A percentile compares a stretch with the other conserved stretches of the same genome.
Conservation (phyloP, 768 basidiomycete genomes). For the Hortiboletus campestris region DNA sequence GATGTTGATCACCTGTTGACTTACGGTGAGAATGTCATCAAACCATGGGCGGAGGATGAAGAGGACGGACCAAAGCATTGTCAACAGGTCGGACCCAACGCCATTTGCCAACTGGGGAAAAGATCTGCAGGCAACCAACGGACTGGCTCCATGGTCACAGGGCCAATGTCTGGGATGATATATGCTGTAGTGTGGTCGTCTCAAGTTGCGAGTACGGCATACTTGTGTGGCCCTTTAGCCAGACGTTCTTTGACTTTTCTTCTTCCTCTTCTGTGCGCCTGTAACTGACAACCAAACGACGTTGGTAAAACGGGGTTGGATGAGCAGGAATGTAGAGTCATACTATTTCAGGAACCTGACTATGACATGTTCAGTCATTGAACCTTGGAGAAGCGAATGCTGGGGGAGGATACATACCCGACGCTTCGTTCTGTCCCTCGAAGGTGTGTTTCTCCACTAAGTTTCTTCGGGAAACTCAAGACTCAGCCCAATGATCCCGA, state of each 20-base stretch:
- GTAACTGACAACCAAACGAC: slow-evolving; percentile 35
- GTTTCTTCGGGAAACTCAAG: slow-evolving; percentile 53
- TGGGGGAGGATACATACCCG: slow-evolving; percentile 26
- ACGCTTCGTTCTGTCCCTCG: slow-evolving; percentile 38
- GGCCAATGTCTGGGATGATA: slow-evolving; percentile 51
- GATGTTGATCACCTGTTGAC: slow-evolving; percentile 50
- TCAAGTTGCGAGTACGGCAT: background rate
- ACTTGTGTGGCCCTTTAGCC: slow-evolving; percentile 61
- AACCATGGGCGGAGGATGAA: background rate
- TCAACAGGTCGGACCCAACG: slow-evolving; percentile 56
- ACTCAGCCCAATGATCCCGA: slow-evolving; percentile 47
- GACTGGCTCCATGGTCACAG: slow-evolving; percentile 60
- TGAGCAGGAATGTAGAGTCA: slow-evolving; percentile 5
- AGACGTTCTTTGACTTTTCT: slow-evolving; percentile 49
- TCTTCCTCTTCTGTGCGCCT: slow-evolving; percentile 50
- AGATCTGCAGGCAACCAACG: slow-evolving; percentile 53
- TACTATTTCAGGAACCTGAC: slow-evolving; percentile 46
- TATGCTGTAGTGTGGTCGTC: slow-evolving; percentile 25
- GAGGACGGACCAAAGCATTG: slow-evolving; percentile 46
- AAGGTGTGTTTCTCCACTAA: slow-evolving; percentile 48
- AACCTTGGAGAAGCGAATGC: background rate
- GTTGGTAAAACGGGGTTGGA: background rate
- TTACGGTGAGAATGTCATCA: slow-evolving; percentile 32
- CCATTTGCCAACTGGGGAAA: slow-evolving; percentile 51
- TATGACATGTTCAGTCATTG: slow-evolving; percentile 17